These are phyloP conservation scores for Chalaropsis ovoidea DNA, from an alignment of 2,329 filamentous ascomycete species.

Conservation along the genomic window DNA sequence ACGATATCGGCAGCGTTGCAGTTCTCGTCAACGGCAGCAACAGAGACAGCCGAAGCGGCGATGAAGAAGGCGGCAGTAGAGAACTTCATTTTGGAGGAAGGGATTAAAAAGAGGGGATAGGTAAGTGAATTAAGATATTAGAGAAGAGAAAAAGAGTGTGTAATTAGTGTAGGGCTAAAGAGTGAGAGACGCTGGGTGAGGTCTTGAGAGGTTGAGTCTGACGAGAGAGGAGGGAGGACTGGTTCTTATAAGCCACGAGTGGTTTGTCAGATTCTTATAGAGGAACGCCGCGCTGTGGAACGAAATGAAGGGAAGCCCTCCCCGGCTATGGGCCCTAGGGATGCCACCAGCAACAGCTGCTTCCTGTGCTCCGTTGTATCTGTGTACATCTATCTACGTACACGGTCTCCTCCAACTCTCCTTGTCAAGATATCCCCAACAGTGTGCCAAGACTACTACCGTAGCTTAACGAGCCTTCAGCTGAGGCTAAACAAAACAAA, in stretches of 20 bases:
- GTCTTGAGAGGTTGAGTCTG: background rate
- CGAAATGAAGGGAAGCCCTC: background rate
- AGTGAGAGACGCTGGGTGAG: background rate
- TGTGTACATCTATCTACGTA: background rate
- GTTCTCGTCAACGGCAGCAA: constrained; percentile 29
- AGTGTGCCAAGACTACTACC: constrained; percentile 10
- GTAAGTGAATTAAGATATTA: constrained; percentile 14
- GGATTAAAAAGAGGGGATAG: constrained; percentile 17
- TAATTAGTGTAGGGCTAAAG: background rate
- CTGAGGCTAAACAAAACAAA: constrained; percentile 3
- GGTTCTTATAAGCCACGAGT: background rate
- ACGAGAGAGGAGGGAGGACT: background rate
- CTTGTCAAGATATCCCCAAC: background rate
- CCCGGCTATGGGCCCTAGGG: background rate
- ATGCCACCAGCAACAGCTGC: background rate
- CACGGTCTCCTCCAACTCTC: background rate
- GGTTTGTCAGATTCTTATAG: constrained; percentile 4
- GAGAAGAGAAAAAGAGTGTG: background rate
- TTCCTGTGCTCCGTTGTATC: background rate
- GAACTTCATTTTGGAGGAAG: constrained; percentile 39
- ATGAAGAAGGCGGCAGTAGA: constrained; percentile 36
- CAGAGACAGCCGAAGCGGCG: constrained; percentile 30
- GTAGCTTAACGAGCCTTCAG: background rate
- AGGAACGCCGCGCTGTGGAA: background rate
- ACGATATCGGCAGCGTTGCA: constrained; percentile 42